Evolutionary conservation across 1,284 basidiomycete genomes (phyloP), one percentile per base, ranked within the genome.

Genomic region (Marasmius fiardii): DNA sequence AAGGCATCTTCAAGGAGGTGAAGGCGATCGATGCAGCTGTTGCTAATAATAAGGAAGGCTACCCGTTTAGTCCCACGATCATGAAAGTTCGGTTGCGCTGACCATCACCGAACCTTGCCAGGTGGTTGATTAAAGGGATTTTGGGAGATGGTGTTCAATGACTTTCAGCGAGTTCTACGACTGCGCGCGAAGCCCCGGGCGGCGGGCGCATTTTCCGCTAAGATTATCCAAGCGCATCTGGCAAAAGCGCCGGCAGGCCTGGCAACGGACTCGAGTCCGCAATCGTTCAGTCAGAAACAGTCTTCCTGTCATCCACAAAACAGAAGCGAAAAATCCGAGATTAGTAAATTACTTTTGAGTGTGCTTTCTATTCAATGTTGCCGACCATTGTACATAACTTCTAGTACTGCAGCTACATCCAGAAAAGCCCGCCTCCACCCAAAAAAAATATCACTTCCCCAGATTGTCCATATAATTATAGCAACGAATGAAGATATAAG

Each of bases 401-500:
- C n/a, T 24, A 31, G 31, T 49, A 49, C 47, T 31, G n/a, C 47
- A 35, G 18, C 34, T 52, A 43, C 20, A 53, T 45, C 45, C 51
- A 31, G 31, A 45, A n/a, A 55, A 58, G 39, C 39, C 44, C 47
- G 6, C 54, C 53, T 51, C 51, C 53, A 47, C 51, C 54, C 20
- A 58, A 51, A 43, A 43, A 54, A 41, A 55, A n/a, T 10, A 31
- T 10, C 4, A 51, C 53, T 55, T 51, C 53, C 39, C 35, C 48
- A 34, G 53, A 56, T 68, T 65, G 67, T 68, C 47, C 67, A 63
- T 68, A 10, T 31, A n/a, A 73, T 72, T 73, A 72, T 8, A 67
- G 68, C 68, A 72, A 67, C 67, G 57, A 61, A 64, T 65, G 64
- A 65, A 65, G 63, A 63, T 62, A 68, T 68, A 66, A 66, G 64